Conservation (phyloP, 352 stramenopile genomes). For the Pythium coloratum region DNA sequence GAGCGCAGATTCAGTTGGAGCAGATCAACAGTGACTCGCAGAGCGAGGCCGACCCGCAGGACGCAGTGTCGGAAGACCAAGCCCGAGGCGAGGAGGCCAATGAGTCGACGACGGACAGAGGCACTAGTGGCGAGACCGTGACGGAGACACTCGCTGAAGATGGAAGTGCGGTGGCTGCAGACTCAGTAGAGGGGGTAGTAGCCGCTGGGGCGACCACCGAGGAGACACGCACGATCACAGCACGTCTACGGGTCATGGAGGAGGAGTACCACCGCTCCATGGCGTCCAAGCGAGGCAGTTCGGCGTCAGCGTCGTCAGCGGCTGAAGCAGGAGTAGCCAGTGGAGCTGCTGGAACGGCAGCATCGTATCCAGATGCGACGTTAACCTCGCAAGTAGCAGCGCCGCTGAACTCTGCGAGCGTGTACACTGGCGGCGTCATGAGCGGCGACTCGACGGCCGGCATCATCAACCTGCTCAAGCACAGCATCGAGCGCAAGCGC, state of each 20-base stretch:
- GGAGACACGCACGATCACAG: slow-evolving; percentile 27
- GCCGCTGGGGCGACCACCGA: neutral
- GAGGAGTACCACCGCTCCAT: slow-evolving; percentile 40
- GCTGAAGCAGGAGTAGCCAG: neutral
- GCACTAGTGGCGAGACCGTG: neutral
- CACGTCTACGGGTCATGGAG: slow-evolving; percentile 43
- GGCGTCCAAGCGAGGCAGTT: slow-evolving; percentile 11
- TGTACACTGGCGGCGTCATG: slow-evolving; percentile 2
- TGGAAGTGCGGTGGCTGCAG: neutral
- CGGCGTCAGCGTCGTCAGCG: neutral
- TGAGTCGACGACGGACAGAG: neutral
- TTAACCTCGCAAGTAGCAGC: neutral
- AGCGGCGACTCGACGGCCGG: slow-evolving; percentile 28
- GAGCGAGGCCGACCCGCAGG: slow-evolving; percentile 30
- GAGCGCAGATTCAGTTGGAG: slow-evolving; percentile 32
- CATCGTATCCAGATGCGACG: neutral
- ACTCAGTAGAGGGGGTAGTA: neutral
- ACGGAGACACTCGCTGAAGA: neutral
- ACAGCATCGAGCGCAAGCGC: slow-evolving; percentile 54
- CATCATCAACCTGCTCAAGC: slow-evolving; percentile 54
- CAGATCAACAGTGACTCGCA: slow-evolving; percentile 34
- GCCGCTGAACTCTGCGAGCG: neutral
- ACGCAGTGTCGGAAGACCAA: neutral
- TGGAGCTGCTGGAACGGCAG: neutral
- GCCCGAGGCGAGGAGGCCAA: neutral